These are phyloP conservation scores for Trichoderma koningiopsis DNA, from an alignment of 2,329 filamentous ascomycete species.

Conservation along the genomic window DNA sequence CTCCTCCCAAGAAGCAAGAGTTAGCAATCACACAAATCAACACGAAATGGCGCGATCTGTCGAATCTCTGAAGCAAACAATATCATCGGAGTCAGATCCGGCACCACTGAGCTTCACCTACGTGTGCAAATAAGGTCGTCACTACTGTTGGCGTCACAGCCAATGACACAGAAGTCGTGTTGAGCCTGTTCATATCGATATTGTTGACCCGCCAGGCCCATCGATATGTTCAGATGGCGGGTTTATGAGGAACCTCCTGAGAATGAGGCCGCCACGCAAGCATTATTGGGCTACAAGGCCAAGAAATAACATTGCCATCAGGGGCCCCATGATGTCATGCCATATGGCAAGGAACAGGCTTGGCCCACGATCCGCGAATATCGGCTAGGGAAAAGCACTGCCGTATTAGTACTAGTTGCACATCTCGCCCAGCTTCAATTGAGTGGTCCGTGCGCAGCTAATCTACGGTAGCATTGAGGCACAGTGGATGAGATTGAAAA, in stretches of 20 bases:
- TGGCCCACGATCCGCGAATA: constrained; percentile 9
- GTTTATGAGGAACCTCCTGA: background rate
- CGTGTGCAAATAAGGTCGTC: constrained; percentile 83
- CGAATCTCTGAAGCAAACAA: background rate
- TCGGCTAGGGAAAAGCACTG: constrained; percentile 5
- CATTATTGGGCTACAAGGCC: background rate
- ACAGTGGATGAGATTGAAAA: background rate
- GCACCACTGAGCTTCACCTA: constrained; percentile 45
- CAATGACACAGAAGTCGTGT: constrained; percentile 77
- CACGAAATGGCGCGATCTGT: background rate
- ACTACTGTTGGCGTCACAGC: constrained; percentile 88
- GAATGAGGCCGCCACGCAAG: background rate
- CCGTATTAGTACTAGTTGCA: constrained; percentile 9
- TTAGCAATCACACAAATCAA: background rate
- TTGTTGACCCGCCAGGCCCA: background rate
- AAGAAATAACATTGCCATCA: constrained; percentile 19
- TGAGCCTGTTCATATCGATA: constrained; percentile 57
- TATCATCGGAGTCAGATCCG: background rate
- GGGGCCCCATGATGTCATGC: constrained; percentile 29
- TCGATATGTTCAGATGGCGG: background rate
- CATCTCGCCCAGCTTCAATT: background rate
- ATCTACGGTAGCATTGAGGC: background rate
- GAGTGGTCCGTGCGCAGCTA: constrained; percentile 23
- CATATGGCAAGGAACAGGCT: constrained; percentile 12
- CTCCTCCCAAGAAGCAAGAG: background rate